phyloP scores from a whole-genome alignment of 2,329 filamentous ascomycete species.

The Colletotrichum sp. region DNA sequence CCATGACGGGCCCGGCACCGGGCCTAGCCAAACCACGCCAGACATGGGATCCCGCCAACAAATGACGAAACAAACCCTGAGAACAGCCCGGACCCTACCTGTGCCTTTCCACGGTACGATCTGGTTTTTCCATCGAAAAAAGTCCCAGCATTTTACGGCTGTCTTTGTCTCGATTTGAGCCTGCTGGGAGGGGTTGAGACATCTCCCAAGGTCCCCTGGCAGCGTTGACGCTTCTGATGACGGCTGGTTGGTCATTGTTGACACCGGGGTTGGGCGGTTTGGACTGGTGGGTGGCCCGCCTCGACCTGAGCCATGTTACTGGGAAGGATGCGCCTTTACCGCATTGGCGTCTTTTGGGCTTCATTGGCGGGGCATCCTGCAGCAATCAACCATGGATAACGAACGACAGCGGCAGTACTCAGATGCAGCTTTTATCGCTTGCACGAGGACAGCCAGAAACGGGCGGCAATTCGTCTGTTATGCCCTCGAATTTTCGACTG shows the following conservation, averaged over 20 bases:
- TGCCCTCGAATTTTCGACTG: background rate
- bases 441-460: background rate
- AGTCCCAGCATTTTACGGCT: background rate
- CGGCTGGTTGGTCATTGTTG: background rate
- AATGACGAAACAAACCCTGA: slow-evolving; percentile 16
- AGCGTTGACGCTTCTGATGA: background rate
- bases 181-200: background rate
- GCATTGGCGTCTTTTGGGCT: slow-evolving; percentile 3
- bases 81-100: slow-evolving; percentile 6
- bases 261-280: background rate
- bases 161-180: background rate
- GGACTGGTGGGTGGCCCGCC: background rate
- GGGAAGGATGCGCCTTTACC: slow-evolving; percentile 4
- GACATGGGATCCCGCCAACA: slow-evolving; percentile 17
- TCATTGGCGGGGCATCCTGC: slow-evolving; percentile 17
- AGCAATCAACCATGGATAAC: background rate
- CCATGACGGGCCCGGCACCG: slow-evolving; percentile 3
- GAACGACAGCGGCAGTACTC: slow-evolving; percentile 6
- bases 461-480: background rate
- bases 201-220: background rate
- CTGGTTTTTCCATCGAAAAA: background rate
- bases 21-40: slow-evolving; percentile 4
- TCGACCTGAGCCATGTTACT: slow-evolving; percentile 1
- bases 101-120: background rate
- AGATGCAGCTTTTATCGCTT: slow-evolving; percentile 1